Evolutionary conservation across 805 yeast genomes (phyloP).

Genomic region (Ogataea corticis): DNA sequence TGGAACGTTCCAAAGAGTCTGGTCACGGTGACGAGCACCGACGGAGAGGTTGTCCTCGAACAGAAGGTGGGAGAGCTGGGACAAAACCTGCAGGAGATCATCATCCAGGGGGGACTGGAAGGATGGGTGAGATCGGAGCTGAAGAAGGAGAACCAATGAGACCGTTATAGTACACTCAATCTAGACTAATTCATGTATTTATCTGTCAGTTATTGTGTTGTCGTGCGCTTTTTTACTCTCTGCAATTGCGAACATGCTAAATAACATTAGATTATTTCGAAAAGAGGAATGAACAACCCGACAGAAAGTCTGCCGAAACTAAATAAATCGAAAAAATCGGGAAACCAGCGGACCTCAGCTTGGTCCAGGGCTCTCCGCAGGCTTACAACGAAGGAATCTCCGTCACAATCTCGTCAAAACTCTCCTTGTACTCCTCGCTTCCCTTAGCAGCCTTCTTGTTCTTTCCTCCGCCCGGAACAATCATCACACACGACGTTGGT

Average conservation of each 20-base stretch:
- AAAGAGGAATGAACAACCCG: too few relatives aligned
- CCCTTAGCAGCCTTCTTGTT: conserved; percentile 74
- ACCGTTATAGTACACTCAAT: too few relatives aligned
- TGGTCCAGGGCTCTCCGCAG: conserved; percentile 3
- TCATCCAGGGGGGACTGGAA: conserved; percentile 95
- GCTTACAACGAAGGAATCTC: conserved; percentile 60
- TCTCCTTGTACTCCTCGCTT: conserved; percentile 85
- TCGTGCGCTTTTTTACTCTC: too few relatives aligned
- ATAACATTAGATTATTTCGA: too few relatives aligned
- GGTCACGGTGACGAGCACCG: conserved; percentile 73
- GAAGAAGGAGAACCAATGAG: conserved; percentile 23
- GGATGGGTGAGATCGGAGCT: conserved; percentile 92
- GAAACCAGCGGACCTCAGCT: not conserved
- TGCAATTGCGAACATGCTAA: conserved; percentile 3
- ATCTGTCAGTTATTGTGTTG: too few relatives aligned
- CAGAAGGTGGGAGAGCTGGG: conserved; percentile 97
- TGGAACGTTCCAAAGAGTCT: conserved; percentile 91
- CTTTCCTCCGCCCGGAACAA: conserved; percentile 95
- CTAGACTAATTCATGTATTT: too few relatives aligned
- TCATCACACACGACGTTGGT: conserved; percentile 97
- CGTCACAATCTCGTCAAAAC: conserved; percentile 90
- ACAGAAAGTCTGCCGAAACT: not conserved
- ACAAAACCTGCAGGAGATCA: conserved; percentile 92
- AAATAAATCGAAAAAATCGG: not conserved
- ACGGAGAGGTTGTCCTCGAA: conserved; percentile 60